These are phyloP conservation scores for Syzygium malaccense DNA, from an alignment of 441 rosid species.

Conservation along the genomic window DNA sequence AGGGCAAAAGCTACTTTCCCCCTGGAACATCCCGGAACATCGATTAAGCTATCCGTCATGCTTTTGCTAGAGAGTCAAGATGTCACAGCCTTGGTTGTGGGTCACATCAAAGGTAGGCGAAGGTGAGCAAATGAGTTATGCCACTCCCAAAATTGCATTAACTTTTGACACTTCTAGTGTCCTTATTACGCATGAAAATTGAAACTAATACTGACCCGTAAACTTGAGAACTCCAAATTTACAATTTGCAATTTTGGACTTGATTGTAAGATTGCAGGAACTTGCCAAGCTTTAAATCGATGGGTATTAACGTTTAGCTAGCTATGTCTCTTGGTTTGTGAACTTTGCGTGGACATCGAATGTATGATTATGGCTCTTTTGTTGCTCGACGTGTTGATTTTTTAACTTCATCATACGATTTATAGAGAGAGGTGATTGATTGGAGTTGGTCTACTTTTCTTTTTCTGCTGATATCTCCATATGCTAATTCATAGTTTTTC, in stretches of 20 bases:
- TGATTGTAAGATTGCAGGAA: background rate
- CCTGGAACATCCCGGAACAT: too few relatives aligned
- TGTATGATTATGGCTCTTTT: background rate
- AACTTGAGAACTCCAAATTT: background rate
- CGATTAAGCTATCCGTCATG: too few relatives aligned
- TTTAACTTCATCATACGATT: background rate
- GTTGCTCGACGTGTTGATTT: background rate
- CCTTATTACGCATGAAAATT: background rate
- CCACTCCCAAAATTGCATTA: too few relatives aligned
- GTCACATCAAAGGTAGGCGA: too few relatives aligned
- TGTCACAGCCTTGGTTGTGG: too few relatives aligned
- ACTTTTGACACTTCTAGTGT: too few relatives aligned
- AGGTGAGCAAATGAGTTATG: too few relatives aligned
- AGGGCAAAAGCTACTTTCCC: too few relatives aligned
- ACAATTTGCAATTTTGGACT: background rate
- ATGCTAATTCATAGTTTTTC: background rate
- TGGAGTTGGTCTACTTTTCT: background rate
- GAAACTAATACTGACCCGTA: background rate
- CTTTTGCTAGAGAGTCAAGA: too few relatives aligned
- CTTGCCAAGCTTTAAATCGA: background rate
- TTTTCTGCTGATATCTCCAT: background rate
- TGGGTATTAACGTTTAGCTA: background rate
- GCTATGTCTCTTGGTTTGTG: background rate
- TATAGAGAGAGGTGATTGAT: background rate
- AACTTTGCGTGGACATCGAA: background rate